Base-by-base conservation (phyloP, 768 basidiomycete species). In the Phylloporus sp. region DNA sequence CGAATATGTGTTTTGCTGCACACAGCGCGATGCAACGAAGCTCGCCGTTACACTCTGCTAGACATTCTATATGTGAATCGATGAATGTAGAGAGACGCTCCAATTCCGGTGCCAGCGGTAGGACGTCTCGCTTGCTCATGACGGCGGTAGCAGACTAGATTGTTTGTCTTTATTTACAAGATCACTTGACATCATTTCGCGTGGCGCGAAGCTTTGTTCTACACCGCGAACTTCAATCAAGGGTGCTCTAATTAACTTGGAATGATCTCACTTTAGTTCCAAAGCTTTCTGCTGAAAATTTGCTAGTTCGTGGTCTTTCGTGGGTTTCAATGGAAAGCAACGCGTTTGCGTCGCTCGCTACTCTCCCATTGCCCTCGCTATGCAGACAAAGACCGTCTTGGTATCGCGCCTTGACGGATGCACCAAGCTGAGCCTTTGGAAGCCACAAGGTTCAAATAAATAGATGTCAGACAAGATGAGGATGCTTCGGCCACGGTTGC, bases 371-470 rank as follows among this genome's bases (percentile, higher is more conserved):
- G 11, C 77, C 82, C 6, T 69, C 77, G 7, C 69, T 77, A 24
- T 78, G 77, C 44, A 9, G 89, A 90, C 69, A 91, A 90, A 63
- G 89, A 91, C 90, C 5, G 70, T 82, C 22, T 68, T 89, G 8
- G 69, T 90, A 40, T 81, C 82, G 48, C 76, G 80, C 23, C 69
- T 83, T 21, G 85, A 81, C 26, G 80, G 80, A 26, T 75, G 77
- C 52, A 86, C 89, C 58, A 76, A 80, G 49, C 64, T 90, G 59
- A 80, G 81, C 53, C 71, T 92, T 29, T 92, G 86, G 86, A 90
- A 87, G 56, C 78, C 82, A 63, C 81, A 84, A 53, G 87, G 89
- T 15, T 68, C 79, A 7, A 90, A 81, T 64, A 81, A 84, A 52
- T 92, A 29, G 82, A 84, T 55, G 72, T 85, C n/a, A 78, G 77